phyloP scores from a whole-genome alignment of 139 green algal species.

The Tetratostichococcus sp. region DNA sequence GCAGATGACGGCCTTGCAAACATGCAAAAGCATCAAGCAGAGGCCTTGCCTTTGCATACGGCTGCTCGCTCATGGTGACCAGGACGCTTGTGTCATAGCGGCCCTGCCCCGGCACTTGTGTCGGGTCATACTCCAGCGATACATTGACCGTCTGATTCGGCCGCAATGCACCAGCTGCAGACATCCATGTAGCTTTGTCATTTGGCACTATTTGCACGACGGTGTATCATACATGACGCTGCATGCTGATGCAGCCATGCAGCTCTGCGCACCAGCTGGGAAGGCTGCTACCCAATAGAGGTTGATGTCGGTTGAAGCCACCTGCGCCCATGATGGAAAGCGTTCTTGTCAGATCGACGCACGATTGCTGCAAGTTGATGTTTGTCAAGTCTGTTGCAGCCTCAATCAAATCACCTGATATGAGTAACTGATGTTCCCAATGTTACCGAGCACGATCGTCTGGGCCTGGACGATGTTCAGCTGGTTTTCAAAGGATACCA shows the following conservation, averaged over 20 bases:
- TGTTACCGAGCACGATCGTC: slow-evolving; percentile 18
- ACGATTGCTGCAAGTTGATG: no score
- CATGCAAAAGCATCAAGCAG: background rate
- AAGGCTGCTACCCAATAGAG: background rate
- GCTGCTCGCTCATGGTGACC: slow-evolving; percentile 19
- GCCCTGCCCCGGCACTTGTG: slow-evolving; percentile 18
- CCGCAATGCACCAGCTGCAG: background rate
- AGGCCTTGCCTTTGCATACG: slow-evolving; percentile 16
- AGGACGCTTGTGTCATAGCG: slow-evolving; percentile 13
- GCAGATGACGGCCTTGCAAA: background rate
- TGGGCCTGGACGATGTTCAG: slow-evolving; percentile 1
- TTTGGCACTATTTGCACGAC: no score
- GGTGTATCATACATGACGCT: no score
- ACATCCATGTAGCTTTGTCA: slow-evolving; percentile 1
- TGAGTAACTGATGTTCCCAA: background rate
- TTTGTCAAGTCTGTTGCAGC: background rate
- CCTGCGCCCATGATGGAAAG: background rate
- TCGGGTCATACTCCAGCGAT: slow-evolving; percentile 19
- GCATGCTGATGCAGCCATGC: no score
- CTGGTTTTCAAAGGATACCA: slow-evolving; percentile 14
- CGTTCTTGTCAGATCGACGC: background rate
- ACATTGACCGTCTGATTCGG: background rate
- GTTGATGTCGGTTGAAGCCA: background rate
- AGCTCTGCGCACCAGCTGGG: background rate
- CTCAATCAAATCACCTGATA: slow-evolving; percentile 10